A percentile compares a stretch with the other conserved stretches of the same genome.
phyloP scores from a whole-genome alignment of 1,139 yeast species.

The Scheffersomyces quercinus region DNA sequence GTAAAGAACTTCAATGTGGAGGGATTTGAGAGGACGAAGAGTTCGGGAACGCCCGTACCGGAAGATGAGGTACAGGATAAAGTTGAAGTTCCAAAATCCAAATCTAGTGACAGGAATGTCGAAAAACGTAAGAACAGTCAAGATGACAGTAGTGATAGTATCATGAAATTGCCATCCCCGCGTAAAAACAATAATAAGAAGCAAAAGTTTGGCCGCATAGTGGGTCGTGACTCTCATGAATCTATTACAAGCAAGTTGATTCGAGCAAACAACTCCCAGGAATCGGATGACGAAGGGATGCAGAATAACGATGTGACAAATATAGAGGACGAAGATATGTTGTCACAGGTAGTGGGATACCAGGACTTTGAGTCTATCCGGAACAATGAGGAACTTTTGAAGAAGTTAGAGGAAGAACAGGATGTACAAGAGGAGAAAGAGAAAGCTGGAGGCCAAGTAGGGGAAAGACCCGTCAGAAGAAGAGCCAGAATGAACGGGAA shows the following conservation, averaged over 20 bases:
- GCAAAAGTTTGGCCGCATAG: conserved; percentile 38
- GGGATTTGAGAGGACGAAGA: conserved; percentile 4
- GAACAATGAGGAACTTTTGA: conserved; percentile 26
- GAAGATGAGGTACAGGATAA: not conserved
- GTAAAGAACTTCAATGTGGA: conserved; percentile 19
- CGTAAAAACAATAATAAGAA: conserved; percentile 26
- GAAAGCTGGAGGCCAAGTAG: not conserved
- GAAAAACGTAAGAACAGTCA: conserved; percentile 1
- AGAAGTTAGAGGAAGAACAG: conserved; percentile 21
- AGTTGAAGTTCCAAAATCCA: not conserved
- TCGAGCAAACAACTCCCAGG: conserved; percentile 6
- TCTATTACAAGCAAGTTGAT: conserved; percentile 16
- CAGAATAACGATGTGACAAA: conserved; percentile 20
- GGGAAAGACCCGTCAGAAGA: not conserved
- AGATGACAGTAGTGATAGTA: conserved; percentile 8
- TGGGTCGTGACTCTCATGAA: conserved; percentile 17
- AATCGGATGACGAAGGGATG: conserved; percentile 8
- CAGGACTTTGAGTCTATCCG: conserved; percentile 29
- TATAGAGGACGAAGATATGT: conserved; percentile 22
- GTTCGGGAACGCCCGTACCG: not conserved
- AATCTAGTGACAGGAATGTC: not conserved
- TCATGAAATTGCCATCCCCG: conserved; percentile 40
- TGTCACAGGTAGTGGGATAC: conserved; percentile 31
- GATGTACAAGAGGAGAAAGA: not conserved
- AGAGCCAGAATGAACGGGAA: not conserved